Conservation (phyloP, 1,284 basidiomycete genomes). For the Puccinia coronata region DNA sequence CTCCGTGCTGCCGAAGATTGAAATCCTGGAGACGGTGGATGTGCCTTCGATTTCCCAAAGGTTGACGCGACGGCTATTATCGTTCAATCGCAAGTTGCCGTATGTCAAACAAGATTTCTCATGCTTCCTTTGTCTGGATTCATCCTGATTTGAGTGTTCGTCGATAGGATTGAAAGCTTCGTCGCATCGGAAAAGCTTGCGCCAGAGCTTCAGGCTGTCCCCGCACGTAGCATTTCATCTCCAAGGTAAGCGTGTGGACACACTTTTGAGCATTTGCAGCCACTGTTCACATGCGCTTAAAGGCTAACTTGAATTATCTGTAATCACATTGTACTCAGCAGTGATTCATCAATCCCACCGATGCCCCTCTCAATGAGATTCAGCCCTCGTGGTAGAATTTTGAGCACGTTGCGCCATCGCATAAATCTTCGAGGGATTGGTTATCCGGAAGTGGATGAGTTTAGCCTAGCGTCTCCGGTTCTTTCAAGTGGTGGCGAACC, state of each 20-base stretch:
- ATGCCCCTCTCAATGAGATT: slow-evolving; percentile 8
- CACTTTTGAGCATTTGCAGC: not conserved
- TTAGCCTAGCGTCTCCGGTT: not conserved
- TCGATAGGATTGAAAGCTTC: not conserved
- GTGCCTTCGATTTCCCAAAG: slow-evolving; percentile 14
- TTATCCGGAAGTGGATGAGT: not conserved
- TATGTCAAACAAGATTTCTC: not conserved
- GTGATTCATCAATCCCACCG: not conserved
- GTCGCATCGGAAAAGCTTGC: not conserved
- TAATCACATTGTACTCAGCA: not conserved
- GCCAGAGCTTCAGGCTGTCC: not conserved
- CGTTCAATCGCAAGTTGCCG: slow-evolving; percentile 2
- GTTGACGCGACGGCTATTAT: slow-evolving; percentile 6
- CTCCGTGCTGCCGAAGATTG: not conserved
- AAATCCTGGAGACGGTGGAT: slow-evolving; percentile 6
- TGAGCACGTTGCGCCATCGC: slow-evolving; percentile 20
- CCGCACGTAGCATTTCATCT: not conserved
- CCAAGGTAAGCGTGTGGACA: not conserved
- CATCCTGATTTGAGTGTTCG: not conserved
- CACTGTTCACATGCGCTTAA: not conserved
- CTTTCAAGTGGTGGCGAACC: not conserved
- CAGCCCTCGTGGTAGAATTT: slow-evolving; percentile 9
- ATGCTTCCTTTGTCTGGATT: not conserved
- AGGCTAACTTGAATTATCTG: not conserved
- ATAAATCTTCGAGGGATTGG: not conserved